Percentiles rank a stretch among this genome's conserved stretches.
phyloP scores from a whole-genome alignment of 2,329 filamentous ascomycete species.

The Fusarium sp. region DNA sequence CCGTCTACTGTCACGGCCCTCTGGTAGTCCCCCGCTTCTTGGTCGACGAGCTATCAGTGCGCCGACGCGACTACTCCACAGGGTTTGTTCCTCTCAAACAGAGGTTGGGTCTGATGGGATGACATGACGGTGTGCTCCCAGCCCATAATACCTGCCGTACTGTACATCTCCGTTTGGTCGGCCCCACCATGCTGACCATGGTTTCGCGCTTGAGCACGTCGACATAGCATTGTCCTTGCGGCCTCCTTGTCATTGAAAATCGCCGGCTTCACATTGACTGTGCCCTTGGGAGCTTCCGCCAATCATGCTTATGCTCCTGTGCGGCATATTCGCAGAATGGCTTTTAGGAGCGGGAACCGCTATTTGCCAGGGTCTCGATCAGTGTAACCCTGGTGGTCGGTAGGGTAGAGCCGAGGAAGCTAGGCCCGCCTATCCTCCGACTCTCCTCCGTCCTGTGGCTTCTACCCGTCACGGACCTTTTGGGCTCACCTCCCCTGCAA shows the following conservation, averaged over 20 bases:
- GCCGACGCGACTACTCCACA: conserved; percentile 38
- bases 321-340: conserved; percentile 45
- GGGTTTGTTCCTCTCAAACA: conserved; percentile 30
- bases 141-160: conserved; percentile 2
- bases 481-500: background rate
- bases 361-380: conserved; percentile 43
- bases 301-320: conserved; percentile 39
- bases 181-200: conserved; percentile 40
- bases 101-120: conserved; percentile 31
- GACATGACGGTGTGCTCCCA: conserved; percentile 37
- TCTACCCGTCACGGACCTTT: conserved; percentile 15
- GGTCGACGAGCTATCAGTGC: conserved; percentile 38
- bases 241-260: conserved; percentile 38
- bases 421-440: conserved; percentile 47
- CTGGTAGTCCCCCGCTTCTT: conserved; percentile 43
- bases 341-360: conserved; percentile 28
- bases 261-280: conserved; percentile 34
- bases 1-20: conserved; percentile 27
- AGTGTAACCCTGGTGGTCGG: conserved; percentile 44
- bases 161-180: conserved; percentile 25
- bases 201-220: conserved; percentile 43
- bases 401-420: conserved; percentile 46
- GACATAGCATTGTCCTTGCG: conserved; percentile 13
- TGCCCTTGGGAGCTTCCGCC: conserved; percentile 35
- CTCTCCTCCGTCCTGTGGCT: conserved; percentile 27